Evolutionary conservation across 208 protist genomes (phyloP), one percentile per base, ranked within the genome.

Genomic region (Leishmania braziliensis): DNA sequence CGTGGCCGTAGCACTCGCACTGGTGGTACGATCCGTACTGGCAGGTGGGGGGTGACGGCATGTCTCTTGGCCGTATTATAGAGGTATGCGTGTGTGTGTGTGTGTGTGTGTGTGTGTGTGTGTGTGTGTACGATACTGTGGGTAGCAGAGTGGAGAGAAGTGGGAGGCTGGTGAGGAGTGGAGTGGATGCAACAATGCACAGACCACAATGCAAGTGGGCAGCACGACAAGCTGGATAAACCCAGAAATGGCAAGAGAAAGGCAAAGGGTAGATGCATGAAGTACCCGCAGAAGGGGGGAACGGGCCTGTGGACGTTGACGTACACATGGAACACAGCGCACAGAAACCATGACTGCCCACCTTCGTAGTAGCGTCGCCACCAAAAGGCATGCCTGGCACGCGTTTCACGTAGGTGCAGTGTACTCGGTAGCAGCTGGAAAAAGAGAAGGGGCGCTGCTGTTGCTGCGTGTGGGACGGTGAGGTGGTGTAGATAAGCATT

Each of bases 1-100:
- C 72, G 83, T 93, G 90, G 60, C 88, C 86, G 76, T 95, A 95
- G 87, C 88, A 91, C 79, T 88, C 80, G 76, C 91, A 95, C 58
- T 86, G 53, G 77, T 95, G 91, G 75, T 93, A 92, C 46, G 81
- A 79, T 29, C 85, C 84, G 70, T 84, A 71, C 26, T 71, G 53
- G 26, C 48, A 63, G 53, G 77, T 29, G 69, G 39, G 48, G 18
- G 51, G 26, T 33, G 50, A 76, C n/a, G 71, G 51, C 50, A 76
- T 73, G 69, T 73, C 43, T 73, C 43, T 5, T 60, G 71, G 50
- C 33, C 62, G 71, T 62, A 60, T 33, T 76, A 46, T 76, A 60
- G 50, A 1, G 33, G 29, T 18, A 46, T 26, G 68, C 3, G n/a
- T 5, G 68, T 72, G 43, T 72, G 62, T 39, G 62, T 66, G 62